Evolutionary conservation across 257 asterid genomes (phyloP).

Genomic region (Osmanthus fragrans): DNA sequence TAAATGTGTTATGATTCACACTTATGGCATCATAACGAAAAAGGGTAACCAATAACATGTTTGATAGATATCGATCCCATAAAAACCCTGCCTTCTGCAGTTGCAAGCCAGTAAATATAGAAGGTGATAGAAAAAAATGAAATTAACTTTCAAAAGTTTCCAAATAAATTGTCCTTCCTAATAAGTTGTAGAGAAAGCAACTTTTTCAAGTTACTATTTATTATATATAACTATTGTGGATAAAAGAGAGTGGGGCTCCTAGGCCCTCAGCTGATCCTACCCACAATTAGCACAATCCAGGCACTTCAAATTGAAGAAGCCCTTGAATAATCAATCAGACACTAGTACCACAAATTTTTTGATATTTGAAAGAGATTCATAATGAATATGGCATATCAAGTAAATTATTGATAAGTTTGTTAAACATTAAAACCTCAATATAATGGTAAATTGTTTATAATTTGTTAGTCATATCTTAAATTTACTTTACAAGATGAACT

Average conservation of each 20-base stretch:
- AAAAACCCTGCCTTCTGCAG: conserved; percentile 17
- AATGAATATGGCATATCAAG: background rate
- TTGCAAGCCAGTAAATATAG: conserved; percentile 7
- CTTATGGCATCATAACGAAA: background rate
- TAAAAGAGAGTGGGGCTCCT: no score
- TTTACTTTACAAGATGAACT: background rate
- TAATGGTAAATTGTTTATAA: background rate
- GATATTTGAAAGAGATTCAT: background rate
- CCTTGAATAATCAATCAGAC: background rate
- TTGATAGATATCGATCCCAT: background rate
- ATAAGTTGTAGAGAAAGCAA: conserved; percentile 2
- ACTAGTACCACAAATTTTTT: no score
- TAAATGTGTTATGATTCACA: background rate
- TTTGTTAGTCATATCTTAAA: background rate
- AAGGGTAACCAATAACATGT: background rate
- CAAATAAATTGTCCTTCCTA: conserved; percentile 5
- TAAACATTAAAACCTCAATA: background rate
- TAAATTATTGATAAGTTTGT: background rate
- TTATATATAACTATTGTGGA: no score
- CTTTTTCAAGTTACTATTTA: background rate
- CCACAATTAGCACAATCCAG: background rate
- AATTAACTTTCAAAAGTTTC: background rate
- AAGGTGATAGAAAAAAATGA: background rate
- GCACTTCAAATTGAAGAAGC: background rate
- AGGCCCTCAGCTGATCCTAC: no score